Conservation (phyloP, 78 protist genomes). For the Isochrysis galbana region DNA sequence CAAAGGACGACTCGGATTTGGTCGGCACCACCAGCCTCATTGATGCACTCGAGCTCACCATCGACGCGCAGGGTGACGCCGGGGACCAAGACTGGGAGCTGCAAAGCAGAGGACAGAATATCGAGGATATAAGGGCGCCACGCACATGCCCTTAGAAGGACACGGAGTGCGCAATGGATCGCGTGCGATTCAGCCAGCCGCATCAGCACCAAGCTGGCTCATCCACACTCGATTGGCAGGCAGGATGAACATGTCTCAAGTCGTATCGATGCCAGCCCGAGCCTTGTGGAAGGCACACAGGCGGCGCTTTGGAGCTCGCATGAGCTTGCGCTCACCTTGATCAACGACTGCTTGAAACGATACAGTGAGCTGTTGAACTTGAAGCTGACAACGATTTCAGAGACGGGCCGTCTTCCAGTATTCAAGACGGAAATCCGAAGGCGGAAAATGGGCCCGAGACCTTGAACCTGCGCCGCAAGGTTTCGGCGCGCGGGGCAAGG, state of each 20-base stretch:
- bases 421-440: constrained; percentile 29
- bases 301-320: too few relatives aligned
- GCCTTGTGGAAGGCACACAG: too few relatives aligned
- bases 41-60: constrained; percentile 34
- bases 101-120: not conserved
- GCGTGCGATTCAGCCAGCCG: too few relatives aligned
- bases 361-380: not conserved
- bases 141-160: too few relatives aligned
- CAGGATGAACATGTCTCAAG: too few relatives aligned
- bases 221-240: too few relatives aligned
- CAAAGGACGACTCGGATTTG: constrained; percentile 41
- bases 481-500: not conserved
- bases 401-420: constrained; percentile 3
- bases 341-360: not conserved
- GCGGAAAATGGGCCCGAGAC: constrained; percentile 61
- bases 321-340: too few relatives aligned
- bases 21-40: constrained; percentile 43
- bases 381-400: constrained; percentile 11
- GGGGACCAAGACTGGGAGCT: constrained; percentile 58
- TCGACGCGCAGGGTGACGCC: constrained; percentile 32
- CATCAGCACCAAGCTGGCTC: too few relatives aligned
- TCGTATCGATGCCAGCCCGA: too few relatives aligned
- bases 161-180: too few relatives aligned
- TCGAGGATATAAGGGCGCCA: not conserved
- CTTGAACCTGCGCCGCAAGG: constrained; percentile 64